These are phyloP conservation scores for Rusavskia elegans DNA, from an alignment of 495 filamentous ascomycete genomes.

Conservation along the genomic window DNA sequence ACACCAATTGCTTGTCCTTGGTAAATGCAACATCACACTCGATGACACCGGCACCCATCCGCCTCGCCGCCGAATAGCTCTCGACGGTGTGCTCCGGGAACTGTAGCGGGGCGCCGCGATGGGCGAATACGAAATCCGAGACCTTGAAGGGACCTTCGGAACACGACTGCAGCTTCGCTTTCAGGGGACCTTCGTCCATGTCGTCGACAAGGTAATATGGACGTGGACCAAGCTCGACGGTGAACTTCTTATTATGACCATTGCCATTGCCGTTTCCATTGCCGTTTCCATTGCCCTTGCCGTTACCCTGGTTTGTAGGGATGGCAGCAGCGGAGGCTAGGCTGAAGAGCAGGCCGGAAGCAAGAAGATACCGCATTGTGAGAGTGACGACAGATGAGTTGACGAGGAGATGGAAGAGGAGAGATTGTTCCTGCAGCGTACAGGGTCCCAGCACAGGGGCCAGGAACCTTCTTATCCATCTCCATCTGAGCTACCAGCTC, in stretches of 20 bases:
- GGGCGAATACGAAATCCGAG: constrained; percentile 35
- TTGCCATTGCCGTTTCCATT: neutral
- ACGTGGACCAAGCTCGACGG: constrained; percentile 36
- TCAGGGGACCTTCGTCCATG: constrained; percentile 41
- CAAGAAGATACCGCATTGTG: neutral
- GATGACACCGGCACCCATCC: constrained; percentile 47
- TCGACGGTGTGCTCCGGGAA: constrained; percentile 45
- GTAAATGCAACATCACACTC: constrained; percentile 53
- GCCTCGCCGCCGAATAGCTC: constrained; percentile 32
- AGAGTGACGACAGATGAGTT: neutral
- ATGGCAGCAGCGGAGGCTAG: neutral
- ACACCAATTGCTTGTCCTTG: constrained; percentile 41
- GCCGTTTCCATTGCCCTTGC: neutral
- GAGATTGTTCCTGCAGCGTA: neutral
- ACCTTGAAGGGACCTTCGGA: constrained; percentile 26
- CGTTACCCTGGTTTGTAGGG: neutral
- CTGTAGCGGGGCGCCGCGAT: constrained; percentile 42
- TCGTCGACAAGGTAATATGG: constrained; percentile 43
- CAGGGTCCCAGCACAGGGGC: neutral
- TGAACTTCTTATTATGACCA: neutral
- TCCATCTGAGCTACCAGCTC: neutral
- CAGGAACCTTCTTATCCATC: neutral
- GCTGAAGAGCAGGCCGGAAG: neutral
- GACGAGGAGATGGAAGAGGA: neutral
- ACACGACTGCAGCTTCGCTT: constrained; percentile 36